Evolutionary conservation across 2,329 filamentous ascomycete species (phyloP), one percentile per base, ranked within the genome.

Genomic region (Lasiodiplodia citricola): DNA sequence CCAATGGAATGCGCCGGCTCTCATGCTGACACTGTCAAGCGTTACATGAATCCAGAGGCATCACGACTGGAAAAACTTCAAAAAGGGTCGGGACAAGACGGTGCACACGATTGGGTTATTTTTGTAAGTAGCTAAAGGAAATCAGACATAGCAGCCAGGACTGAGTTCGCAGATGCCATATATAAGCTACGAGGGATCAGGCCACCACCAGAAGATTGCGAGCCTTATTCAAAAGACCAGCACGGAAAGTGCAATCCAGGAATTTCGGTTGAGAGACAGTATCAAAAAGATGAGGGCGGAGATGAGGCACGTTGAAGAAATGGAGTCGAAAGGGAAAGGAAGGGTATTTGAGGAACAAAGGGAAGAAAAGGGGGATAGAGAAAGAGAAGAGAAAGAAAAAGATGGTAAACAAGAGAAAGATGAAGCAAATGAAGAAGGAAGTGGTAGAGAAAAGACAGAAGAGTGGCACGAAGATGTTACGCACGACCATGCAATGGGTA

Each of bases 1-100:
- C 35, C 13, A 8, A 37, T 10, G 8, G 8, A 37, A 37, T 37
- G 13, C 35, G 35, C 6, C 35, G 21, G 21, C 18, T 57, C 11
- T 2, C 31, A 37, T 37, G 3, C 3, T 4, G 8, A n/a, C 2
- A 2, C 18, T 41, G 25, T 10, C 4, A 50, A 62, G 57, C 57
- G 57, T 25, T 62, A 62, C 25, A 62, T 62, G 57, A 62, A 16
- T 50, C 57, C 57, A 8, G 57, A 62, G 14, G 41, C 57, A 23
- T 50, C 57, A 10, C 47, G 13, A 2, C 16, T 62, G 13, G 16
- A 41, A 18, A 41, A 38, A 13, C 38, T 62, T 5, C 38, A 62
- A 14, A 21, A 41, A 35, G 23, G 38, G n/a, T 50, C 57, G 2
- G 7, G 38, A 2, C 28, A 13, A 28, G 31, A 8, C 16, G 21